phyloP scores from a whole-genome alignment of 176 grass and related monocot species.

The Oryza brachyantha region DNA sequence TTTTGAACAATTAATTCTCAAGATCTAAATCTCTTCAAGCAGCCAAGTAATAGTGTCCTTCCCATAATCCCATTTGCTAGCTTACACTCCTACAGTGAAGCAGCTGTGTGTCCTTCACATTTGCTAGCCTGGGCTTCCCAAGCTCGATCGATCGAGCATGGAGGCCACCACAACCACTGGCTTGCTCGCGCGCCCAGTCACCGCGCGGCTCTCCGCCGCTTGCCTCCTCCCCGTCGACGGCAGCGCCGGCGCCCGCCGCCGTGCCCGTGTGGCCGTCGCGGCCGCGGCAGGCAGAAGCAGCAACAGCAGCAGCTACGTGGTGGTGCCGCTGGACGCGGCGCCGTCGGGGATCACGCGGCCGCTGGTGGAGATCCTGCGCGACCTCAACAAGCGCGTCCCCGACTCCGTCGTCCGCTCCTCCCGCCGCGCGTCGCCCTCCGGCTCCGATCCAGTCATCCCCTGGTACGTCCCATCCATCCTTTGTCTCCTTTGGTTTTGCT shows the following conservation, averaged over 20 bases:
- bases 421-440: conserved; percentile 33
- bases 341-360: conserved; percentile 75
- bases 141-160: conserved; percentile 30
- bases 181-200: conserved; percentile 18
- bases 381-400: conserved; percentile 94
- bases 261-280: conserved; percentile 13
- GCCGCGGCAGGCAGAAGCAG: conserved; percentile 28
- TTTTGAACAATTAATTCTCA: no score
- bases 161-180: conserved; percentile 36
- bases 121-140: background rate
- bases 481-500: background rate
- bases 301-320: conserved; percentile 69
- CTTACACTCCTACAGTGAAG: no score
- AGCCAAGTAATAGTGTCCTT: no score
- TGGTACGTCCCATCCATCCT: conserved; percentile 36
- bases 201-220: background rate
- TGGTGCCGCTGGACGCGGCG: conserved; percentile 64
- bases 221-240: background rate
- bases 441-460: conserved; percentile 48
- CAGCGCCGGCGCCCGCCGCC: background rate
- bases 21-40: no score
- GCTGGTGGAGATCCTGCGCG: conserved; percentile 87
- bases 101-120: background rate
- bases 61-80: no score
- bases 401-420: conserved; percentile 54